Evolutionary conservation across 148 eudicot species (phyloP), one percentile per base, ranked within the genome.

Genomic region (Oxyria digyna): DNA sequence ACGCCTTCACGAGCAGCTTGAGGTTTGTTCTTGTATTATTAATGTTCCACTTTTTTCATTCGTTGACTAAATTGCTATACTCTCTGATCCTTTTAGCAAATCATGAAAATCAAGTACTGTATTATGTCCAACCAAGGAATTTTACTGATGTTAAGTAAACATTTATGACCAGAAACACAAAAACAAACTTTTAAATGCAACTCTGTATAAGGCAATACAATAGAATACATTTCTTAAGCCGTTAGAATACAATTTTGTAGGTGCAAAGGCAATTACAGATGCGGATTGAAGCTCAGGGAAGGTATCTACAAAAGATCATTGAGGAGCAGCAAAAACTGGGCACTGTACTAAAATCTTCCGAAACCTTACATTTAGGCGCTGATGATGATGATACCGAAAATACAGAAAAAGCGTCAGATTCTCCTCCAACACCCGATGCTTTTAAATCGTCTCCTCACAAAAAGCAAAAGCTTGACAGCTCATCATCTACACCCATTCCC

Each of bases 211-310:
- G n/a, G n/a, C n/a, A n/a, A n/a, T 2, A 2, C 5, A 5, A 33
- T 33, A 33, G 37, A 33, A 33, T 33, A 2, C 37, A 33, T 33
- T 33, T 33, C 37, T 33, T 33, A 33, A 5, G 37, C 37, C 5
- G 37, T 7, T 14, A n/a, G 37, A 29, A 27, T 66, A 41, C 46
- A 66, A 37, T 7, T 38, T 67, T 12, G 12, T 52, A 65, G 96
- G 96, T 91, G 42, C 97, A 91, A 82, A 85, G 84, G 67, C 97
- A 91, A 69, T 75, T 91, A 43, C 97, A 88, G 67, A 81, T 91
- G 85, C 80, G 97, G 69, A 88, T 91, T 32, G 97, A 91, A 78
- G 96, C 97, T 43, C 97, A 91, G 63, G 92, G 96, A 33, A 86
- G 84, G 73, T 91, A 91, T 79, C 77, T 91, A 33, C 91, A 91